Base-by-base conservation (phyloP, 495 filamentous ascomycete species). In the Xylaria grammica region DNA sequence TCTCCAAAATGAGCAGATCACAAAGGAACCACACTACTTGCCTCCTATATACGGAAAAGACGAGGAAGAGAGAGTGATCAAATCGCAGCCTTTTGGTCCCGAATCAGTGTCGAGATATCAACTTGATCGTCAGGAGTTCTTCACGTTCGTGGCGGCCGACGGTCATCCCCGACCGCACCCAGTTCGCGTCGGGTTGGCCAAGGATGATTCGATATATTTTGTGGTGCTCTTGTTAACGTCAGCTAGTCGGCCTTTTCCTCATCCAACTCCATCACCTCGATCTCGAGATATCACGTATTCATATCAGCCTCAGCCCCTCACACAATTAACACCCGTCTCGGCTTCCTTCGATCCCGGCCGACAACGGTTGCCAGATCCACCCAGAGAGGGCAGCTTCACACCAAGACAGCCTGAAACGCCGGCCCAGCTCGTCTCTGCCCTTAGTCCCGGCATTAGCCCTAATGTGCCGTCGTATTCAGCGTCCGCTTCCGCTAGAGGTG, bases 191-290 rank as follows among this genome's bases (percentile, higher is more conserved):
- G 81, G 81, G 10, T 72, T 86, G 19, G 81, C 78, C 13, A 84
- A 82, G 57, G 77, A 78, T 62, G 78, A 83, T 34, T 82, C 83
- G 60, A 81, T 84, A 30, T 85, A 82, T 68, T 84, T 85, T 65
- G 76, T 85, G 24, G 77, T 85, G 4, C 61, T 85, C 30, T 50
- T 79, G 44, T 67, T 86, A 61, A 72, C 60, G 20, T 62, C 72
- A 1, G 60, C 71, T 9, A 34, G 67, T 1, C 76, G 72, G 53
- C 67, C 74, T 27, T 79, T 77, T 58, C 67, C 76, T 45, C 78
- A 77, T 27, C 77, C 74, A 19, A 78, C 79, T 1, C 78, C 82
- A 10, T 82, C 82, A 20, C 81, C 80, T n/a, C 79, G 79, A 65
- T 62, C 77, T 29, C 70, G 81, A 61, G 81, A 84, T 13, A 69